Evolutionary conservation across 202 grass and related monocot genomes (phyloP), one percentile per base, ranked within the genome.

Genomic region (Sporobolus alterniflorus): DNA sequence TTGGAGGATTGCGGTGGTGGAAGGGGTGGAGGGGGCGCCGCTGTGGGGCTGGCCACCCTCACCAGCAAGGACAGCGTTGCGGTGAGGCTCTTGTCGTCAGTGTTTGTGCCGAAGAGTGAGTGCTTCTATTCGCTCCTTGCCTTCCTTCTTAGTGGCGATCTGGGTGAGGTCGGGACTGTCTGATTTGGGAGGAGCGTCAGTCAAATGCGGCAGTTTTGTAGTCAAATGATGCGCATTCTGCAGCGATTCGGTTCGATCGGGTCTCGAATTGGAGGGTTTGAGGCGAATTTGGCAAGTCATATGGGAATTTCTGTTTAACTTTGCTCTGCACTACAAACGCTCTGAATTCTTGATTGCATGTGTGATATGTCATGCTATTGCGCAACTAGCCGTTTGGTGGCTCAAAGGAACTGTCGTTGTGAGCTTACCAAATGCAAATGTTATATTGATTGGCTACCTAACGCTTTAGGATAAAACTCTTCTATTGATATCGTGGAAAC

Each of bases 71-170:
- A 95, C 15, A 47, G 84, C 29, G 17, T 15, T 29, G 55, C 81
- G 6, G 82, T 60, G 13, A 77, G 85, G 81, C 86, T 80, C 25
- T 90, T 87, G 13, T 91, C 93, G 63, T 89, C 78, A n/a, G 87
- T 41, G 21, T 85, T 92, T 31, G 73, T 96, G 56, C 93, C 93
- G 6, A 95, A 84, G 83, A 90, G 93, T 96, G 69, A 90, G 96
- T 82, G 20, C 1, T 74, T 29, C 33, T 14, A 50, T 31, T 16
- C 57, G 10, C 75, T 42, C 20, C 11, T 30, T 59, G 34, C 32
- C 15, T 67, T 77, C 72, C 18, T 60, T 73, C 56, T 24, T 69
- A 9, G 36, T 32, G 16, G 78, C 69, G 88, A 86, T 85, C 83
- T 70, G 22, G 29, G 41, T 22, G 49, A 72, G 52, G 63, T 65